phyloP scores from a whole-genome alignment of 2,329 filamentous ascomycete genomes.

The Thermoascus crustaceus region DNA sequence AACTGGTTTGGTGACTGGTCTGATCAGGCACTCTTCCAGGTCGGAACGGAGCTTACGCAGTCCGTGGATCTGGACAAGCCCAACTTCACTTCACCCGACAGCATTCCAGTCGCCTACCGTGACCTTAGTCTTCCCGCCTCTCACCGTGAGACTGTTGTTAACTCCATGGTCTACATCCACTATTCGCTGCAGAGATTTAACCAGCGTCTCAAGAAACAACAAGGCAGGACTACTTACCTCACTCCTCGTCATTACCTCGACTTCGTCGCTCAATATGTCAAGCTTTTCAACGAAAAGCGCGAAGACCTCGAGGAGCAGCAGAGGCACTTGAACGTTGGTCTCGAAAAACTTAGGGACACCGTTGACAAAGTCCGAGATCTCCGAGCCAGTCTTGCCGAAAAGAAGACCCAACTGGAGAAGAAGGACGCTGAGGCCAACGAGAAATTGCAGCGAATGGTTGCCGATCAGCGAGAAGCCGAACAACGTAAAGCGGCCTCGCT shows the following conservation, averaged over 20 bases:
- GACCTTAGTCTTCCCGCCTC: slow-evolving; percentile 75
- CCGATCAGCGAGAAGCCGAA: slow-evolving; percentile 89
- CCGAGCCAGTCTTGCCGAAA: slow-evolving; percentile 80
- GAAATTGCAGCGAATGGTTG: slow-evolving; percentile 94
- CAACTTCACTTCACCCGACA: slow-evolving; percentile 79
- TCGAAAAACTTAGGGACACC: slow-evolving; percentile 94
- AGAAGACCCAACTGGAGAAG: slow-evolving; percentile 84
- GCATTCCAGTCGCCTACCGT: slow-evolving; percentile 85
- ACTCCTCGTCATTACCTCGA: slow-evolving; percentile 96
- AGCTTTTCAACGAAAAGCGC: slow-evolving; percentile 94
- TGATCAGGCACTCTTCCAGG: slow-evolving; percentile 96
- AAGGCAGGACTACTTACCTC: slow-evolving; percentile 84
- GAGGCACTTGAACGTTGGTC: slow-evolving; percentile 91
- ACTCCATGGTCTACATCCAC: slow-evolving; percentile 98
- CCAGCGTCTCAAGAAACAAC: slow-evolving; percentile 76
- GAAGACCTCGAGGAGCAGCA: slow-evolving; percentile 98
- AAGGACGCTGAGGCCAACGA: slow-evolving; percentile 96
- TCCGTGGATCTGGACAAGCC: slow-evolving; percentile 90
- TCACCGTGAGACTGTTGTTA: slow-evolving; percentile 86
- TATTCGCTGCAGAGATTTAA: slow-evolving; percentile 92
- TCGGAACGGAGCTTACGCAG: slow-evolving; percentile 88
- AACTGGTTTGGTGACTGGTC: slow-evolving; percentile 99
- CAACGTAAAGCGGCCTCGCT: slow-evolving; percentile 80
- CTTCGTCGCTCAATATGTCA: slow-evolving; percentile 96
- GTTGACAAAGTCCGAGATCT: slow-evolving; percentile 95